Conservation (phyloP, 2,329 filamentous ascomycete species). For the Phoma herbarum region DNA sequence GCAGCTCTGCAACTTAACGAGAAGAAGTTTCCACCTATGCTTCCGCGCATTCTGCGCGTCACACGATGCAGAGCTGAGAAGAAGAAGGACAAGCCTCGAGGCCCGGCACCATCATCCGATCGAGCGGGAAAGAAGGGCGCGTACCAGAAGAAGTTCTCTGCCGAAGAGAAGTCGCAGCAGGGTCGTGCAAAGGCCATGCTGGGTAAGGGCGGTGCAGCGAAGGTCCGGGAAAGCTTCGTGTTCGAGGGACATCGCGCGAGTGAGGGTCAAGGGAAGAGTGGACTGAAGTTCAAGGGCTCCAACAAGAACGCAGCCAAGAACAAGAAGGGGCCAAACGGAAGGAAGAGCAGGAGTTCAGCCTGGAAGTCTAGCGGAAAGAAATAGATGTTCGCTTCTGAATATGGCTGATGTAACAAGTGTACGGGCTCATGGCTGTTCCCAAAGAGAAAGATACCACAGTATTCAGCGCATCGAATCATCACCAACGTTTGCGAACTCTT, state of each 20-base stretch:
- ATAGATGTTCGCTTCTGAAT: neutral
- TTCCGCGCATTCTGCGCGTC: constrained; percentile 88
- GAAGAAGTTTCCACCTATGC: constrained; percentile 92
- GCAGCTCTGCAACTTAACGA: constrained; percentile 86
- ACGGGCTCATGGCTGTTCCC: neutral
- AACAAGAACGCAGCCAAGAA: constrained; percentile 65
- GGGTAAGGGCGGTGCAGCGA: constrained; percentile 71
- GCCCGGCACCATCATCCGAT: constrained; percentile 45
- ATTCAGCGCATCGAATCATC: neutral
- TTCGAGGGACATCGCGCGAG: constrained; percentile 83
- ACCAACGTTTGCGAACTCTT: neutral
- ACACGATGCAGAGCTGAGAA: constrained; percentile 78
- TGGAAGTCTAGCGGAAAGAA: constrained; percentile 52
- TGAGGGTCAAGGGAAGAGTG: constrained; percentile 70
- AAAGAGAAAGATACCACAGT: neutral
- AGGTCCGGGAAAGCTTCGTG: constrained; percentile 74
- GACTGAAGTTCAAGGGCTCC: constrained; percentile 64
- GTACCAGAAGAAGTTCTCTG: constrained; percentile 75
- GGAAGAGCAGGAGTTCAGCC: constrained; percentile 55
- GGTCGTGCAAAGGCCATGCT: constrained; percentile 80
- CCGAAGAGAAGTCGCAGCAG: constrained; percentile 73
- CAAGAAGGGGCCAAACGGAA: constrained; percentile 54
- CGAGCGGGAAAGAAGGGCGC: constrained; percentile 43
- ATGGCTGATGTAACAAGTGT: neutral
- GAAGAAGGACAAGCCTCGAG: constrained; percentile 46